These are phyloP conservation scores for Paecilomyces formosus DNA, from an alignment of 2,329 filamentous ascomycete species.

Conservation along the genomic window DNA sequence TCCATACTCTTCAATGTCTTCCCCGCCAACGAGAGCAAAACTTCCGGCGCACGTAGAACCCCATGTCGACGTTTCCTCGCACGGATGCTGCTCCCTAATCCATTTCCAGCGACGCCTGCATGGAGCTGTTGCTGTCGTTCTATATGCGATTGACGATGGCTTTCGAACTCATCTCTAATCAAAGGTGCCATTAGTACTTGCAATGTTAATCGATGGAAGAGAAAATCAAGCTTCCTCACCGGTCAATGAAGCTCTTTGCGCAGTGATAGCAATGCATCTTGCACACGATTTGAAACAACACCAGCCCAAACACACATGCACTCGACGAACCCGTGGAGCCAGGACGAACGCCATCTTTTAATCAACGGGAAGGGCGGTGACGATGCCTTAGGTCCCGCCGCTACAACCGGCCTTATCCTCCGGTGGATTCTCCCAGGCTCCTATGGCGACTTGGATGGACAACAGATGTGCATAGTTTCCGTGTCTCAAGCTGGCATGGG, in stretches of 20 bases:
- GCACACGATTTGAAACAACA: background rate
- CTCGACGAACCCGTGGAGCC: background rate
- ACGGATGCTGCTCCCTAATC: background rate
- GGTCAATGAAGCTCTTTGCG: conserved; percentile 9
- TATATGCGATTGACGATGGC: conserved; percentile 5
- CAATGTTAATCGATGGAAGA: background rate
- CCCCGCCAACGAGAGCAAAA: conserved; percentile 5
- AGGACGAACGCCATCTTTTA: background rate
- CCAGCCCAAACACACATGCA: background rate
- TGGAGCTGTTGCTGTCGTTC: conserved; percentile 6
- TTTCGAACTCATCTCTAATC: conserved; percentile 7
- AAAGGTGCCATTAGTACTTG: background rate
- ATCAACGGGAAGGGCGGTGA: background rate
- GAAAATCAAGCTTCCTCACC: background rate
- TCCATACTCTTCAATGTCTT: conserved; percentile 2
- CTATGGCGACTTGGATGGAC: background rate
- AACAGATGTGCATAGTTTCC: background rate
- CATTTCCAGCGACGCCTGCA: conserved; percentile 2
- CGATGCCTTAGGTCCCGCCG: background rate
- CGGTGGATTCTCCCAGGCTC: background rate
- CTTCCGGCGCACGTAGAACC: conserved; percentile 5
- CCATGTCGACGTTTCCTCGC: background rate
- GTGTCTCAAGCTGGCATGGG: background rate
- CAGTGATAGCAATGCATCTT: conserved; percentile 9
- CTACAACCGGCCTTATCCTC: background rate